These are phyloP conservation scores for Xylariaceae sp. DNA, from an alignment of 2,329 filamentous ascomycete genomes.

Conservation along the genomic window DNA sequence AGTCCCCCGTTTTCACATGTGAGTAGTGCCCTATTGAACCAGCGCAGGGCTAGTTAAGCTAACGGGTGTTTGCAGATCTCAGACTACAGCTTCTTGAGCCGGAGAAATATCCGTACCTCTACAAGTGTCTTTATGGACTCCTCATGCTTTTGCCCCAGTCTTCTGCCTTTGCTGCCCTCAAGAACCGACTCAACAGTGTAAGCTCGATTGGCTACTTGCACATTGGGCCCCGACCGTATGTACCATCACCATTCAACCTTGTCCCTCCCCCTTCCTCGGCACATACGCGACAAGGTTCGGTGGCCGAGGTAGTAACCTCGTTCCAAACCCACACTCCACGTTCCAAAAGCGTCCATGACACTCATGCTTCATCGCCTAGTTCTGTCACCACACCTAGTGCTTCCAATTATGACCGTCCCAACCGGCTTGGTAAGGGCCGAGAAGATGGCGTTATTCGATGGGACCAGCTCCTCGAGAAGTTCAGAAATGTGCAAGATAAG, in stretches of 20 bases:
- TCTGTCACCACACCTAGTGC: slow-evolving; percentile 42
- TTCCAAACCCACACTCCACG: slow-evolving; percentile 20
- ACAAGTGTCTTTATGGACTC: slow-evolving; percentile 95
- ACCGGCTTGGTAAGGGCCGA: slow-evolving; percentile 68
- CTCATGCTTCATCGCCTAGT: slow-evolving; percentile 33
- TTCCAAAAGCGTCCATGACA: slow-evolving; percentile 30
- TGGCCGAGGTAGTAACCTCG: slow-evolving; percentile 28
- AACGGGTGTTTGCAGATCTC: slow-evolving; percentile 59
- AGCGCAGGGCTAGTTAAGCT: not conserved
- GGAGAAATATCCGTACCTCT: slow-evolving; percentile 89
- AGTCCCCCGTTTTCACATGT: slow-evolving; percentile 98
- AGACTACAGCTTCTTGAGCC: slow-evolving; percentile 92
- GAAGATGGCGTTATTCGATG: slow-evolving; percentile 85
- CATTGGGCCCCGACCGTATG: slow-evolving; percentile 72
- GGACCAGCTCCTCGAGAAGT: slow-evolving; percentile 91
- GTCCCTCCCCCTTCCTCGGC: slow-evolving; percentile 18
- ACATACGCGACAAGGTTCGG: slow-evolving; percentile 28
- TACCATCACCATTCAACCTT: slow-evolving; percentile 27
- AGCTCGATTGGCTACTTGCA: slow-evolving; percentile 96
- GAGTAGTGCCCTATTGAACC: slow-evolving; percentile 29
- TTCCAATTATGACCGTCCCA: slow-evolving; percentile 66
- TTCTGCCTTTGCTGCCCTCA: slow-evolving; percentile 91
- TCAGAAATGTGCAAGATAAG: slow-evolving; percentile 83
- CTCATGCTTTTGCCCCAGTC: slow-evolving; percentile 98
- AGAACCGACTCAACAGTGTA: slow-evolving; percentile 94